phyloP scores from a whole-genome alignment of 2,329 filamentous ascomycete species.

The Fusarium pseudograminearum region DNA sequence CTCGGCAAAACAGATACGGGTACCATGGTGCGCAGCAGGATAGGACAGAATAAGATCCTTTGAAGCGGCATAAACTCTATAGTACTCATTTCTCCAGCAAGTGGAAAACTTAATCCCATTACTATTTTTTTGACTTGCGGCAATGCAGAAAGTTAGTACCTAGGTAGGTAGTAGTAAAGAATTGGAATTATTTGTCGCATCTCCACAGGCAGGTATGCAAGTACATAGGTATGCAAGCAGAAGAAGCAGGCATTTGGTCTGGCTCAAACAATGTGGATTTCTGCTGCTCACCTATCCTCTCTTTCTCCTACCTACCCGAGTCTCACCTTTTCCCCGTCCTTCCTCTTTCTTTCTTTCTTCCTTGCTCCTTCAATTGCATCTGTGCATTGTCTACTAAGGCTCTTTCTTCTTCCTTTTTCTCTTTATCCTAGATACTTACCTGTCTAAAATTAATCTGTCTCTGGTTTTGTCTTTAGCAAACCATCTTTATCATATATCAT shows the following conservation, averaged over 20 bases:
- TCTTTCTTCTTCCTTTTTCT: neutral
- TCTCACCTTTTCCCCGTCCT: slow-evolving; percentile 12
- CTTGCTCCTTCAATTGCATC: slow-evolving; percentile 2
- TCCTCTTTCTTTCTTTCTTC: neutral
- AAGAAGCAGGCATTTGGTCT: slow-evolving; percentile 12
- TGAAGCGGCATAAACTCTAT: slow-evolving; percentile 8
- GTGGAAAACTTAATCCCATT: neutral
- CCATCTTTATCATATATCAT: slow-evolving; percentile 7
- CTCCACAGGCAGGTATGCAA: slow-evolving; percentile 24
- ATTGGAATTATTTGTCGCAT: slow-evolving; percentile 5
- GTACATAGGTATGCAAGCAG: slow-evolving; percentile 10
- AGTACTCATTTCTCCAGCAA: neutral
- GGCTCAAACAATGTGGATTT: slow-evolving; percentile 22
- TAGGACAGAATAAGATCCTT: neutral
- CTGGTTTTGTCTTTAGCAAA: neutral
- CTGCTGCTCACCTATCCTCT: slow-evolving; percentile 10
- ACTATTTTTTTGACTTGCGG: neutral
- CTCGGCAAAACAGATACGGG: slow-evolving; percentile 13
- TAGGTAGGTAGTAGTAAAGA: slow-evolving; percentile 22
- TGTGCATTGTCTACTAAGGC: neutral
- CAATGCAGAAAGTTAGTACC: slow-evolving; percentile 12
- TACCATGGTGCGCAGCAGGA: neutral
- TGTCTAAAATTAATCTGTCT: neutral
- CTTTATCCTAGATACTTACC: neutral
- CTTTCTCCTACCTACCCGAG: slow-evolving; percentile 17